Evolutionary conservation across 352 stramenopile genomes (phyloP).

Genomic region (Globisporangium radiosum): DNA sequence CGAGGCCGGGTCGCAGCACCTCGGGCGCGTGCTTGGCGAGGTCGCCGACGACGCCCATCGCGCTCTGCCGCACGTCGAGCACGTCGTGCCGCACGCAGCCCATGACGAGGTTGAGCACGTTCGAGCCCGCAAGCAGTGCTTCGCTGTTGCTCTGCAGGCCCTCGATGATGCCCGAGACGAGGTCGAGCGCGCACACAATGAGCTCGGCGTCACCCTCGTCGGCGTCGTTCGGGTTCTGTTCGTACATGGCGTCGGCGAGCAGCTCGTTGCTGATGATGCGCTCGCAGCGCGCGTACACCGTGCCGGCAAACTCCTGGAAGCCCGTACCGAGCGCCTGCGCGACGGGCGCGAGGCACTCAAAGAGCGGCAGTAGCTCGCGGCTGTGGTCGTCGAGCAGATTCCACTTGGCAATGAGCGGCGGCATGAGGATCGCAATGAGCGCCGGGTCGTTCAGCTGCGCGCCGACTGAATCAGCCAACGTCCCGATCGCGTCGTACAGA

Average conservation of each 20-base stretch:
- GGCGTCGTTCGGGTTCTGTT: slow-evolving; percentile 69
- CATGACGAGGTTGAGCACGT: slow-evolving; percentile 86
- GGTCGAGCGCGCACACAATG: slow-evolving; percentile 83
- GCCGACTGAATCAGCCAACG: slow-evolving; percentile 92
- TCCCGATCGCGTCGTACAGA: slow-evolving; percentile 94
- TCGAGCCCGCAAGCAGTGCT: slow-evolving; percentile 68
- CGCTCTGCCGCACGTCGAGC: slow-evolving; percentile 84
- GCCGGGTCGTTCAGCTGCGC: slow-evolving; percentile 88
- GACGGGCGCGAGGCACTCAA: slow-evolving; percentile 87
- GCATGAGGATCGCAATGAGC: slow-evolving; percentile 91
- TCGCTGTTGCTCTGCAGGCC: slow-evolving; percentile 74
- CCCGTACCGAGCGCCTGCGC: slow-evolving; percentile 76
- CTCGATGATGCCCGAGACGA: slow-evolving; percentile 88
- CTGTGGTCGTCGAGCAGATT: slow-evolving; percentile 73
- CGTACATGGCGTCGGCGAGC: slow-evolving; percentile 70
- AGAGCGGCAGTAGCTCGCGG: slow-evolving; percentile 79
- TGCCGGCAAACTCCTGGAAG: slow-evolving; percentile 85
- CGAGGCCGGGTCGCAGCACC: slow-evolving; percentile 65
- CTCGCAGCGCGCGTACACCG: slow-evolving; percentile 75
- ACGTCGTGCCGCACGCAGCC: slow-evolving; percentile 82
- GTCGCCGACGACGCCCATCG: slow-evolving; percentile 86
- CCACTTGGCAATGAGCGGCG: slow-evolving; percentile 91
- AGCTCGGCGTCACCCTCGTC: slow-evolving; percentile 88
- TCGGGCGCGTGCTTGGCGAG: slow-evolving; percentile 79
- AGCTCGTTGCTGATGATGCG: slow-evolving; percentile 82